Conservation (phyloP, 2,329 filamentous ascomycete genomes). For the Lecanosticta acicola region DNA sequence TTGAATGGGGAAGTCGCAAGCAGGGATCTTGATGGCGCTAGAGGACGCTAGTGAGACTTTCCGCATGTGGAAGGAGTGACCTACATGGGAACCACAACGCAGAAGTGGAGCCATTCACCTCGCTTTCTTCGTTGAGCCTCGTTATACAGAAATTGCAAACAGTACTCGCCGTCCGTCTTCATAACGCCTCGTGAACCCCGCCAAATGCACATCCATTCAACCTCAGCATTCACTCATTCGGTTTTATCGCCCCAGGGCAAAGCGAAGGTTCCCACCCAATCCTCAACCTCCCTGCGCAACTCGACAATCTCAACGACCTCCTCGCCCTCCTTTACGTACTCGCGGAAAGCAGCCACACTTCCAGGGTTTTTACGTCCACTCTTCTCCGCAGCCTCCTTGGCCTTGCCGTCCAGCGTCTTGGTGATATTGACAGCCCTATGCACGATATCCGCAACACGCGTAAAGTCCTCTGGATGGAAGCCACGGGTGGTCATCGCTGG, state of each 20-base stretch:
- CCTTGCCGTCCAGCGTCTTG: slow-evolving; percentile 99
- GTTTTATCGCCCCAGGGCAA: slow-evolving; percentile 51
- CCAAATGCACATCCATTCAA: not conserved
- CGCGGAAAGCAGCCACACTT: slow-evolving; percentile 61
- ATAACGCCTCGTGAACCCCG: not conserved
- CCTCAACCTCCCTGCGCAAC: slow-evolving; percentile 72
- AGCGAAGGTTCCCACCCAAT: slow-evolving; percentile 85
- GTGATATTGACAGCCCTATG: slow-evolving; percentile 89
- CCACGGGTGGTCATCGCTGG: slow-evolving; percentile 97
- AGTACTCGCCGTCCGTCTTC: not conserved
- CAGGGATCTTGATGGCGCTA: not conserved
- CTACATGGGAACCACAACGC: not conserved
- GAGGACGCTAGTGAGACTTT: not conserved
- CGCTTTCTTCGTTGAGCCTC: not conserved
- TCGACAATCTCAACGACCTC: slow-evolving; percentile 62
- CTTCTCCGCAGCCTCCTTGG: slow-evolving; percentile 67
- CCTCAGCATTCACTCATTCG: not conserved
- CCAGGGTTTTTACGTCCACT: slow-evolving; percentile 61
- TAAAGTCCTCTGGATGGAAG: slow-evolving; percentile 87
- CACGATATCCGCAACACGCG: slow-evolving; percentile 83
- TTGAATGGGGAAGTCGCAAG: not conserved
- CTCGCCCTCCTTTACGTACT: slow-evolving; percentile 69
- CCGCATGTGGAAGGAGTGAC: not conserved
- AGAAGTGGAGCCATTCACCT: no score
- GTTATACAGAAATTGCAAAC: no score